Evolutionary conservation across 2,329 filamentous ascomycete genomes (phyloP).

Genomic region (Colletotrichum sp.): DNA sequence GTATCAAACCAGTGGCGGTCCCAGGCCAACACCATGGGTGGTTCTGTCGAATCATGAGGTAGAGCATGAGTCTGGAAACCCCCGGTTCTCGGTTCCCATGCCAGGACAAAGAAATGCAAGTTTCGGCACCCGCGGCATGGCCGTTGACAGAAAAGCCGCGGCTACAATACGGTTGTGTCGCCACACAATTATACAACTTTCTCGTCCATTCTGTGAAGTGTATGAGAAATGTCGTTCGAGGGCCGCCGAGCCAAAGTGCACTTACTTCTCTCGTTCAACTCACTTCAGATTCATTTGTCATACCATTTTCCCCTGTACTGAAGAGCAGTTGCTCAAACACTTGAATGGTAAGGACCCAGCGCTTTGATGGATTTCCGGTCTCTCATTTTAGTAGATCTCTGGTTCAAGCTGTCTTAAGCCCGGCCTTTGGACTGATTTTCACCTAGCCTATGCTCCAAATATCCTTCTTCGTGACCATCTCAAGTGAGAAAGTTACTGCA

Average conservation of each 20-base stretch:
- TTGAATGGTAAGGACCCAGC: neutral
- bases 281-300: neutral
- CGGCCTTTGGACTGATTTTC: neutral
- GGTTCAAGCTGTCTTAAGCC: neutral
- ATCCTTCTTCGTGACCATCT: neutral
- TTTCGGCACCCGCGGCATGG: neutral
- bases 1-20: neutral
- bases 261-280: neutral
- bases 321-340: neutral
- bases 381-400: neutral
- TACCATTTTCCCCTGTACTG: neutral
- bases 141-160: neutral
- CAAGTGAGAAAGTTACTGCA: neutral
- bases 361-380: neutral
- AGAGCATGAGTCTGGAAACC: neutral
- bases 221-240: neutral
- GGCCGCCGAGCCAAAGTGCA: neutral
- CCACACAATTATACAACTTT: neutral
- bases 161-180: neutral
- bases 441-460: rapidly evolving
- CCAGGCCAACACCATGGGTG: neutral
- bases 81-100: neutral
- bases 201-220: neutral
- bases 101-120: neutral
- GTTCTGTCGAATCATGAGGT: neutral